A percentile compares a stretch with the other conserved stretches of the same genome.
Conservation (phyloP, 371 early-diverging fungal species). For the Mortierella sp. region DNA sequence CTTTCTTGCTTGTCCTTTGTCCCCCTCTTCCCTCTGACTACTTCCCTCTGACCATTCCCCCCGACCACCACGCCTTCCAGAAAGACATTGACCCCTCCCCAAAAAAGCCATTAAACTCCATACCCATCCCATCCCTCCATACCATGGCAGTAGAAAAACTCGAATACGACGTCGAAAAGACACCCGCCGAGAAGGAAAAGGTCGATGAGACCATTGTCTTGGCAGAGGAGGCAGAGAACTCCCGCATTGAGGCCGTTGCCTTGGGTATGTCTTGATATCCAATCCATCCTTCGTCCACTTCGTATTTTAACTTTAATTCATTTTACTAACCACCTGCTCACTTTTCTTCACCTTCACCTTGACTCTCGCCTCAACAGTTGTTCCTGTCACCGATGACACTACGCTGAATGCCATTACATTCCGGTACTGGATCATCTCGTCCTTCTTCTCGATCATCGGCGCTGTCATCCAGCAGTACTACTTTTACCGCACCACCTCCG, state of each 20-base stretch:
- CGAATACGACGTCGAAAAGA: conserved; percentile 4
- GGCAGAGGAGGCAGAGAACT: conserved; percentile 35
- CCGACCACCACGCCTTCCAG: not conserved
- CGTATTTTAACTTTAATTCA: not conserved
- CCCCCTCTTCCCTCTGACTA: not conserved
- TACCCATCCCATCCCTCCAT: not conserved
- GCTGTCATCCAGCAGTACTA: conserved; percentile 65
- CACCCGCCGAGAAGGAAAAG: conserved; percentile 56
- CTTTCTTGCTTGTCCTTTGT: not conserved
- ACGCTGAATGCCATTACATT: conserved; percentile 75
- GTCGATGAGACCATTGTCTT: conserved; percentile 2
- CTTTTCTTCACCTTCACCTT: not conserved
- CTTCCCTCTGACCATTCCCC: not conserved
- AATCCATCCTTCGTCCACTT: not conserved
- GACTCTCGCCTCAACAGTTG: conserved; percentile 16
- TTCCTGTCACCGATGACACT: conserved; percentile 71
- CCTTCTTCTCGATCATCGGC: conserved; percentile 71
- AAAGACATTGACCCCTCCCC: not conserved
- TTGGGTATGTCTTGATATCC: conserved; percentile 17
- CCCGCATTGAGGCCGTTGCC: conserved; percentile 39
- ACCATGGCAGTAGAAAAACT: not conserved
- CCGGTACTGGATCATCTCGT: conserved; percentile 75
- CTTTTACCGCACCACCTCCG: conserved; percentile 56
- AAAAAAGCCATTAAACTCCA: not conserved
- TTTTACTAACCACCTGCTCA: not conserved